Base-by-base conservation (phyloP, 2,329 filamentous ascomycete species). In the Aspergillus neotritici region DNA sequence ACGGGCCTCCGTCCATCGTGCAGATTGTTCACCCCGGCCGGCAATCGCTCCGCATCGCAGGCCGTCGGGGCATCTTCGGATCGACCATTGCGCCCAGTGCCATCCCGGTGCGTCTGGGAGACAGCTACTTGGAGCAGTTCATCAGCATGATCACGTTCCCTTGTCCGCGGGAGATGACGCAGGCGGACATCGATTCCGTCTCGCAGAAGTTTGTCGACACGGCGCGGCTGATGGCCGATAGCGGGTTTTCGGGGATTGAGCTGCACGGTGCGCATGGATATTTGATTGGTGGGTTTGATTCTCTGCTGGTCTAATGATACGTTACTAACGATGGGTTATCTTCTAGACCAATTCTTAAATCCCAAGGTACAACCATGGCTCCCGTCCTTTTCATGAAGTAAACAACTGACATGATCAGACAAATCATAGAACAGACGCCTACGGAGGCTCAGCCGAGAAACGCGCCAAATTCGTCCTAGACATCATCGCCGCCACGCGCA, bases 161-260 rank as follows among this genome's bases (percentile, higher is more conserved):
- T 2, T 74, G 70, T 1, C 80, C 81, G 0, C 70, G 73, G 34
- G 80, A 73, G 40, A 79, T 84, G 76, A 75, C 68, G 0, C 21
- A 60, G 0, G 56, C 59, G 0, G 80, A 84, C 31, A 80, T 84
- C 34, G 64, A 74, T 13, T 63, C 68, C 0, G 73, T 78, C 0
- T 68, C 80, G 7, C 53, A 58, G 5, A 69, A 73, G 34, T 84
- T 83, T 47, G 74, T 74, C 1, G 61, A 69, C 16, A 72, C 70
- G 1, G 80, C 81, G 1, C 66, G 69, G 5, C 54, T 82, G 3
- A 67, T 69, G 43, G 64, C 65, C 2, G 68, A 75, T 45, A 64
- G 67, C 16, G 77, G 77, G 0, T 79, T 78, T 44, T 68, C 70
- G n/a, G 77, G 76, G 0, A 56, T 77, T 7, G 67, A 79, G 50